phyloP scores from a whole-genome alignment of 192 early-diverging fungal species.

The Rhizoclosmatium sp. region DNA sequence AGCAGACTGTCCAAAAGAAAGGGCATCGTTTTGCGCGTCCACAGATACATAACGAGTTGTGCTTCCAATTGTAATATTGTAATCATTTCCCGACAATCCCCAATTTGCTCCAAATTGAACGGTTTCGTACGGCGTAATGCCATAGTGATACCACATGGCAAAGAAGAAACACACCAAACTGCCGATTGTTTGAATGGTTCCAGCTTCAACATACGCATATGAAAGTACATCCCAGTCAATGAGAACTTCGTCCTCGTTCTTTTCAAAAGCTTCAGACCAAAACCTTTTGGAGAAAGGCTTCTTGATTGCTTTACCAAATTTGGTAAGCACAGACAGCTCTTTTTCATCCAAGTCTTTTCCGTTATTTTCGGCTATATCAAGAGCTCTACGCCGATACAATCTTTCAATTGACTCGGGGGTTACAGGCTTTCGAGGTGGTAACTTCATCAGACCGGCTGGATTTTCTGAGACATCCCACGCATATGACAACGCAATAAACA shows the following conservation, averaged over 20 bases:
- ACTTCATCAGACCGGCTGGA: conserved; percentile 75
- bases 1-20: conserved; percentile 79
- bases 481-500: conserved; percentile 83
- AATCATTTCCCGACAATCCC: conserved; percentile 38
- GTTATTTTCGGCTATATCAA: conserved; percentile 14
- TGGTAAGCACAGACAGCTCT: background rate
- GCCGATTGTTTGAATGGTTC: conserved; percentile 77
- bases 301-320: background rate
- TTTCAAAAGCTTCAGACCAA: conserved; percentile 48
- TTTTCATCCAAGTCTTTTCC: background rate
- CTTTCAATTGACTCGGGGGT: conserved; percentile 53
- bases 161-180: conserved; percentile 76
- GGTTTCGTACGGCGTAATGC: conserved; percentile 61
- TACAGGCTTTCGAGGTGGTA: conserved; percentile 88
- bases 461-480: conserved; percentile 85
- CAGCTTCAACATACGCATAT: conserved; percentile 91
- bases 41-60: conserved; percentile 37
- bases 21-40: conserved; percentile 68
- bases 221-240: conserved; percentile 84
- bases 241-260: conserved; percentile 74
- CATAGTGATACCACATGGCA: conserved; percentile 72
- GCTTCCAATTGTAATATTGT: background rate
- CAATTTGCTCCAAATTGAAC: conserved; percentile 48
- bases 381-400: conserved; percentile 12
- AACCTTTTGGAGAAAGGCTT: conserved; percentile 24